Evolutionary conservation across 169 alveolate genomes (phyloP).

Genomic region (Eimeria maxima): DNA sequence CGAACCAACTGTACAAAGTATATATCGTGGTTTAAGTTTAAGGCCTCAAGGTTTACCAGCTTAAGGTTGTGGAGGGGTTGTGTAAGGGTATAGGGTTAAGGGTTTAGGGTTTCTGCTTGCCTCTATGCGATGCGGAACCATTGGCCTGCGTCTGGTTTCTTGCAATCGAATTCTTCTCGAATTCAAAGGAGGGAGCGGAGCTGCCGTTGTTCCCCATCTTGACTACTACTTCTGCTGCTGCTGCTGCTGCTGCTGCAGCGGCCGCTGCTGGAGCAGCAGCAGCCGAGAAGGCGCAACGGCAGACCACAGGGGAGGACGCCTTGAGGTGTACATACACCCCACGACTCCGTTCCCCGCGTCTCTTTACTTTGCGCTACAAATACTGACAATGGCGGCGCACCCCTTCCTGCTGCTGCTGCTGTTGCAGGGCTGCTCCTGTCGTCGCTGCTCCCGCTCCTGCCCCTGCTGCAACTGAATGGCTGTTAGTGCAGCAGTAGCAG

Average conservation of each 20-base stretch:
- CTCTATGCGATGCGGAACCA: too few relatives aligned
- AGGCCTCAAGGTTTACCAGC: not conserved
- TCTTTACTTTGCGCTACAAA: not conserved
- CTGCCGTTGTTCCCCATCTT: constrained; percentile 67
- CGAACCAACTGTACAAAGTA: too few relatives aligned
- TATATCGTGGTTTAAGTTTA: not conserved
- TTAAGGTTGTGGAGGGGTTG: too few relatives aligned
- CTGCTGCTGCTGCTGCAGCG: constrained; percentile 43
- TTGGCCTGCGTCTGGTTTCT: too few relatives aligned
- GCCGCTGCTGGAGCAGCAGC: not conserved
- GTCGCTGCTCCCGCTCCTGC: not conserved
- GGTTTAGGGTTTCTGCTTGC: too few relatives aligned
- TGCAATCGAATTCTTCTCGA: not conserved
- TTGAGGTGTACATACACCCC: constrained; percentile 1
- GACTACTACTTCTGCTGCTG: constrained; percentile 27
- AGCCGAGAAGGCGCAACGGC: not conserved
- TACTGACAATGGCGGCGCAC: not conserved
- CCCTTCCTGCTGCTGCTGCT: not conserved
- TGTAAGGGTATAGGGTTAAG: too few relatives aligned
- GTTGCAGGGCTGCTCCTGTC: not conserved
- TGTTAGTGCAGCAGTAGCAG: constrained; percentile 20
- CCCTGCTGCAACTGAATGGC: not conserved
- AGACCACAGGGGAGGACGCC: not conserved
- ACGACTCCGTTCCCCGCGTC: not conserved
- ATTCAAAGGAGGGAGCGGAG: constrained; percentile 16